These are phyloP conservation scores for Trichophaea hybrida DNA, from an alignment of 2,329 filamentous ascomycete species.

Conservation along the genomic window DNA sequence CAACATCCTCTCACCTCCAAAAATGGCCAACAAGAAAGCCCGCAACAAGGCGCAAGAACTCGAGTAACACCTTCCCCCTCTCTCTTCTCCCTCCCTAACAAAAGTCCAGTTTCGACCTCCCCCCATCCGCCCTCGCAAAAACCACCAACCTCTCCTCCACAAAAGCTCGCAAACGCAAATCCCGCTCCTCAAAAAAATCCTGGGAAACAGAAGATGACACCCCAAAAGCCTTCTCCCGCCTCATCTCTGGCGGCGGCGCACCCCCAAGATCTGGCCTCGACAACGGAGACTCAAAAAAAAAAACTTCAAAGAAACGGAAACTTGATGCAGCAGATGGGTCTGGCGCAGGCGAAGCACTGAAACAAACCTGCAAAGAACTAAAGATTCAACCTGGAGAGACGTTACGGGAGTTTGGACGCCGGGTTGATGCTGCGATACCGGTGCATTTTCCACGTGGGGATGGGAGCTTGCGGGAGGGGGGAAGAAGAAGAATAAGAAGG, in stretches of 20 bases:
- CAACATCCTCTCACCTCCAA: not conserved
- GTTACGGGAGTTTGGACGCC: constrained; percentile 62
- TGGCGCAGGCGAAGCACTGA: constrained; percentile 5
- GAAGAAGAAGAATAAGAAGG: constrained; percentile 49
- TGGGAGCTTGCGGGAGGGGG: constrained; percentile 43
- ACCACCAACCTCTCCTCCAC: constrained; percentile 15
- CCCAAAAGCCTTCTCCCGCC: constrained; percentile 68
- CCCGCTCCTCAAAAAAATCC: constrained; percentile 39
- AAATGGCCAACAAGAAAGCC: constrained; percentile 21
- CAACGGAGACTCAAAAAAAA: constrained; percentile 43
- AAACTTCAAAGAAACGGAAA: constrained; percentile 37
- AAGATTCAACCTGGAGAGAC: constrained; percentile 74
- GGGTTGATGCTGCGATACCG: constrained; percentile 74
- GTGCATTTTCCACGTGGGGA: constrained; percentile 48
- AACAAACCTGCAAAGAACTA: constrained; percentile 30
- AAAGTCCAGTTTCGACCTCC: constrained; percentile 20
- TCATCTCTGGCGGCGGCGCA: constrained; percentile 57
- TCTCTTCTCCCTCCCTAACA: not conserved
- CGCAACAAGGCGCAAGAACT: constrained; percentile 11
- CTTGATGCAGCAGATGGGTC: constrained; percentile 11
- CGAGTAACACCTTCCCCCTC: constrained; percentile 6
- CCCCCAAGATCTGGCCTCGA: constrained; percentile 50
- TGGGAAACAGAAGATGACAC: constrained; percentile 53
- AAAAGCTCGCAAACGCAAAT: constrained; percentile 14
- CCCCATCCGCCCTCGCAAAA: constrained; percentile 14